These are phyloP conservation scores for Microbotryum violaceum DNA, from an alignment of 1,284 basidiomycete species.

Conservation along the genomic window DNA sequence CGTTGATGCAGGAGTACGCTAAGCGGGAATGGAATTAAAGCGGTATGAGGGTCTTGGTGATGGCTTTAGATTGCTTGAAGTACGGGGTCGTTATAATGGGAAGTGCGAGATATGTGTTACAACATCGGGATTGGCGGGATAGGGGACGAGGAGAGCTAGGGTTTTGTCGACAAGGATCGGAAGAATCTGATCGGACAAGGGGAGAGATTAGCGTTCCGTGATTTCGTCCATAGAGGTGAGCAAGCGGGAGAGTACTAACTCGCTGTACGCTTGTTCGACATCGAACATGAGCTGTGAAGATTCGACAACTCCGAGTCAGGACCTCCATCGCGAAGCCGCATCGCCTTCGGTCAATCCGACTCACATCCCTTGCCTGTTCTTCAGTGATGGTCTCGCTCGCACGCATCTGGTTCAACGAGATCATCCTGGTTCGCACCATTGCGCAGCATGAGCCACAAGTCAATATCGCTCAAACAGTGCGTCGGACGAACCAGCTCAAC, in stretches of 20 bases:
- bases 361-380: slow-evolving; percentile 84
- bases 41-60: too few relatives aligned
- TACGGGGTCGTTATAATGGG: too few relatives aligned
- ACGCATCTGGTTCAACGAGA: slow-evolving; percentile 92
- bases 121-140: too few relatives aligned
- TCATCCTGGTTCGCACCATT: slow-evolving; percentile 57
- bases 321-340: neutral
- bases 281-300: slow-evolving; percentile 75
- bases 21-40: slow-evolving; percentile 17
- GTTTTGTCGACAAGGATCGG: slow-evolving; percentile 19
- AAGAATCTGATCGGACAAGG: slow-evolving; percentile 21
- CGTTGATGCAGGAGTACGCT: slow-evolving; percentile 27
- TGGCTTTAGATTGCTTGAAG: too few relatives aligned
- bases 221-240: too few relatives aligned
- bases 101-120: too few relatives aligned
- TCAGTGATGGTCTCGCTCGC: slow-evolving; percentile 94
- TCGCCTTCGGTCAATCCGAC: slow-evolving; percentile 25
- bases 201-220: neutral
- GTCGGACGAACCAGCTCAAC: slow-evolving; percentile 67
- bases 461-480: neutral
- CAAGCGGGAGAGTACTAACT: slow-evolving; percentile 77
- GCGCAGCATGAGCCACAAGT: neutral
- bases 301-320: neutral
- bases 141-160: too few relatives aligned
- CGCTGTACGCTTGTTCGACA: slow-evolving; percentile 91